Percentiles rank a stretch among this genome's conserved stretches.
Evolutionary conservation across 352 stramenopile species (phyloP).

Genomic region (Phytophthora pluvialis): DNA sequence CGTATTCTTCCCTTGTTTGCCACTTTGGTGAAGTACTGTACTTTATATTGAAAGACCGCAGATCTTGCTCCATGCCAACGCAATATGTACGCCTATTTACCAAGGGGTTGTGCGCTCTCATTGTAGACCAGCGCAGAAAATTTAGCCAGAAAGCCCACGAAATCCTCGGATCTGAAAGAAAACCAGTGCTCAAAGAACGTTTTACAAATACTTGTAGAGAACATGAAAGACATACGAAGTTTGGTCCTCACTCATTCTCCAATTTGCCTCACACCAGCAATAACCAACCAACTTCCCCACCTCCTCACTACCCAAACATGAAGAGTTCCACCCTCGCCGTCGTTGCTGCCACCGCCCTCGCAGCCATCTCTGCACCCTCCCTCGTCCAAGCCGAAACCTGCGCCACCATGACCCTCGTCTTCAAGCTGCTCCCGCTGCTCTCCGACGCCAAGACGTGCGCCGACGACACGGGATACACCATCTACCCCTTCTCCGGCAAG

Average conservation of each 20-base stretch:
- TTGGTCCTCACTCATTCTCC: slow-evolving; percentile 6
- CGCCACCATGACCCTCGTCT: slow-evolving; percentile 34
- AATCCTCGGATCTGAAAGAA: too few relatives aligned
- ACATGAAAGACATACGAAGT: too few relatives aligned
- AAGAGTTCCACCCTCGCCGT: slow-evolving; percentile 34
- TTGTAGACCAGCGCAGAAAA: too few relatives aligned
- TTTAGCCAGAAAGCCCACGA: too few relatives aligned
- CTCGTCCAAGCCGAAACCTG: slow-evolving; percentile 31
- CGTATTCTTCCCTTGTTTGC: too few relatives aligned
- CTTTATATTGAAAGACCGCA: too few relatives aligned
- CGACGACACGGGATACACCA: slow-evolving; percentile 20
- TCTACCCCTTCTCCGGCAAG: slow-evolving; percentile 35
- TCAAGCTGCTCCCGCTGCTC: slow-evolving; percentile 36
- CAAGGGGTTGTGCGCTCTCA: too few relatives aligned
- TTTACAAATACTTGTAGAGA: too few relatives aligned
- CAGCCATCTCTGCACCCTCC: slow-evolving; percentile 17
- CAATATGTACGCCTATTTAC: too few relatives aligned
- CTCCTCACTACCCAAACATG: slow-evolving; percentile 25
- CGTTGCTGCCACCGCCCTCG: slow-evolving; percentile 21
- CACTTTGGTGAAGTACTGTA: too few relatives aligned
- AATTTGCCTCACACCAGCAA: not conserved
- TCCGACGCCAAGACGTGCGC: slow-evolving; percentile 22
- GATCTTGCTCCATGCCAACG: too few relatives aligned
- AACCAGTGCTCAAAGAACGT: too few relatives aligned
- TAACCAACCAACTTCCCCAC: not conserved